Evolutionary conservation across 331 rosid genomes (phyloP).

Genomic region (Dryas integrifolia): DNA sequence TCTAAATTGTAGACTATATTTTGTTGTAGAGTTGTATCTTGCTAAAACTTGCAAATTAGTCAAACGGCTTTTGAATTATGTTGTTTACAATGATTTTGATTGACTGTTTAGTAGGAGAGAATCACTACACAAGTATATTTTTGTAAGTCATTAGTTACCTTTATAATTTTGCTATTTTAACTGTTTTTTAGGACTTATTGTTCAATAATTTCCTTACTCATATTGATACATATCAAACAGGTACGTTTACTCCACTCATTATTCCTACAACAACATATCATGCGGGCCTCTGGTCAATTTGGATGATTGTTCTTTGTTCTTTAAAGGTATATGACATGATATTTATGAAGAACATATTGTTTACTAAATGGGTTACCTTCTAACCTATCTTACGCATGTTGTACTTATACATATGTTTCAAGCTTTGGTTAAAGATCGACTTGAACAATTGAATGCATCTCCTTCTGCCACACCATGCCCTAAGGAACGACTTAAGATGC

Average conservation of each 20-base stretch:
- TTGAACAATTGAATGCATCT: slow-evolving; percentile 90
- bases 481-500: no score
- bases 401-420: slow-evolving; percentile 78
- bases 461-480: slow-evolving; percentile 76
- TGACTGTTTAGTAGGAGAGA: not conserved
- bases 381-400: slow-evolving; percentile 28
- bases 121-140: no score
- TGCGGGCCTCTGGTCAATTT: slow-evolving; percentile 79
- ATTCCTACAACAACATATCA: slow-evolving; percentile 82
- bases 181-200: not conserved
- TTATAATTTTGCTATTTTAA: not conserved
- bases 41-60: slow-evolving; percentile 72
- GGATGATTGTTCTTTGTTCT: slow-evolving; percentile 85
- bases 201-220: not conserved
- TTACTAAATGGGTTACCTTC: slow-evolving; percentile 8
- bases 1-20: slow-evolving; percentile 67
- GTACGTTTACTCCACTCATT: slow-evolving; percentile 81
- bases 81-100: slow-evolving; percentile 40
- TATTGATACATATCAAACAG: slow-evolving; percentile 43
- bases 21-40: slow-evolving; percentile 70
- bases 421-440: slow-evolving; percentile 94
- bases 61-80: slow-evolving; percentile 79
- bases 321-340: slow-evolving; percentile 61
- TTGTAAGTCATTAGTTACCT: not conserved
- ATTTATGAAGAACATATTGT: not conserved